Percentiles rank a stretch among this genome's conserved stretches.
These are phyloP conservation scores for thale cress (Arabidopsis thaliana) DNA, from an alignment of 345 rosid species.

Conservation along the genomic window TAIR10.1 NC_003076.8:25735001-25735500, in stretches of 20 bases:
- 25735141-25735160: neutral
- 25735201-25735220: neutral
- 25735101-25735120: constrained; percentile 99
- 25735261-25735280: constrained; percentile 80
- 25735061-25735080: constrained; percentile 92
- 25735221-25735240: constrained; percentile 74
- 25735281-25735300: constrained; percentile 70
- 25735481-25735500: constrained; percentile 79
- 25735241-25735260: constrained; percentile 84
- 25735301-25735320: constrained; percentile 28
- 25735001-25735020: neutral
- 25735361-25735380: constrained; percentile 5
- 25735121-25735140: neutral
- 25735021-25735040: neutral
- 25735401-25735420: neutral
- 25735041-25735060: constrained; percentile 50
- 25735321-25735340: constrained; percentile 6
- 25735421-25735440: neutral
- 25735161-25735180: neutral
- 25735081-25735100: constrained; percentile 91
- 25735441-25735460: neutral
- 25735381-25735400: neutral
- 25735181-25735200: neutral
- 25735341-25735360: neutral
- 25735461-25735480: constrained; percentile 88